These are phyloP conservation scores for Pythium aristosporum DNA, from an alignment of 352 stramenopile species.

Conservation along the genomic window DNA sequence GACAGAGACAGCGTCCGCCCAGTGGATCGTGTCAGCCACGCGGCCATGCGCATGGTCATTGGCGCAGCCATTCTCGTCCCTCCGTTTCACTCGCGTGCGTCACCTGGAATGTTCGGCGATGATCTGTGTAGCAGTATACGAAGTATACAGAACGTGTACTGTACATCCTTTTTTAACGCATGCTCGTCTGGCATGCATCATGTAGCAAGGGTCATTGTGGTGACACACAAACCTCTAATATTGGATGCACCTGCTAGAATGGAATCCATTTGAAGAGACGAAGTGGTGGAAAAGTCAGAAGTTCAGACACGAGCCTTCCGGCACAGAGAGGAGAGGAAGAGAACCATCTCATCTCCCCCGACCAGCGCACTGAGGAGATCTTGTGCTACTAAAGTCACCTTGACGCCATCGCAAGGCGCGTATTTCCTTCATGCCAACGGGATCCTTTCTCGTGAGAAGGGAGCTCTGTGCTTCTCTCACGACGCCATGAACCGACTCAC, in stretches of 20 bases:
- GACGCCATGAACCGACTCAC: background rate
- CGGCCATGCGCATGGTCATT: conserved; percentile 8
- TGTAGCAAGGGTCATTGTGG: background rate
- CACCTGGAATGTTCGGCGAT: conserved; percentile 23
- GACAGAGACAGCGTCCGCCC: background rate
- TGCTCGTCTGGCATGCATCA: background rate
- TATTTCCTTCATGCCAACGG: too few species aligned
- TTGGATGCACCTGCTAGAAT: background rate
- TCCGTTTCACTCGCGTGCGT: conserved; percentile 7
- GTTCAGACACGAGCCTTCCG: conserved; percentile 1
- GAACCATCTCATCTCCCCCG: background rate
- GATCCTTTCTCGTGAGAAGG: background rate
- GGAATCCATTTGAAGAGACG: background rate
- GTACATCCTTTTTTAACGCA: background rate
- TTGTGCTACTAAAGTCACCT: background rate
- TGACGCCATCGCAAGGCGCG: too few species aligned
- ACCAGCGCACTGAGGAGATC: background rate
- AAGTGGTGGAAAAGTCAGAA: conserved; percentile 5
- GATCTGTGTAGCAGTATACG: conserved; percentile 13
- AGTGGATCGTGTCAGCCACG: conserved; percentile 1
- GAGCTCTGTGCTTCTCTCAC: background rate
- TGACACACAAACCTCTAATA: background rate
- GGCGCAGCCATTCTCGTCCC: background rate
- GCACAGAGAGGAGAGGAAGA: background rate
- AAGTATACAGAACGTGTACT: background rate